These are phyloP conservation scores for Lagerstroemia speciosa DNA, from an alignment of 345 rosid genomes.

Conservation along the genomic window DNA sequence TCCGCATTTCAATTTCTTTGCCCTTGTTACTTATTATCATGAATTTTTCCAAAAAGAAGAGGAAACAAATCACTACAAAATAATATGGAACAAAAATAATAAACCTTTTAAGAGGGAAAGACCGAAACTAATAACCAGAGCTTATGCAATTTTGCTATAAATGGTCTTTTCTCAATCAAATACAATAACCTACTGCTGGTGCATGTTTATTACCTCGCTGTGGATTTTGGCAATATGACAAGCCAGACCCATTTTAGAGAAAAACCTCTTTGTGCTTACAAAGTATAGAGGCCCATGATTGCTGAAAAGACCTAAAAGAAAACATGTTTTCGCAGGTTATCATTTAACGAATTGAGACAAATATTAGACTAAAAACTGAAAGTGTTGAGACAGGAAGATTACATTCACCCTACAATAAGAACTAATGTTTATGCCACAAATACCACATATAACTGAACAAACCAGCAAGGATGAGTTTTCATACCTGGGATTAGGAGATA, in stretches of 20 bases:
- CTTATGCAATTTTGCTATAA: neutral
- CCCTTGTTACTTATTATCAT: too few species aligned
- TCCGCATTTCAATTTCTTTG: too few species aligned
- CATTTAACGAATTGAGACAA: neutral
- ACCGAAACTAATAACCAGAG: neutral
- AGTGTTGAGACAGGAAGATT: neutral
- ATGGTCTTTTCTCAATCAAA: neutral
- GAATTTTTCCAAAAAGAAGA: too few species aligned
- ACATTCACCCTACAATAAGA: neutral
- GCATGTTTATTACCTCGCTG: conserved; percentile 44
- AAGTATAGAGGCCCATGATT: conserved; percentile 65
- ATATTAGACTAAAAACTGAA: neutral
- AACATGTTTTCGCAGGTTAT: neutral
- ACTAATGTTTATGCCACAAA: neutral
- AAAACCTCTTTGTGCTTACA: conserved; percentile 50
- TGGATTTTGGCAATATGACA: conserved; percentile 68
- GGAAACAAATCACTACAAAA: neutral
- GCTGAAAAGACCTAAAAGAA: conserved; percentile 57
- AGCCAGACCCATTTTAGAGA: conserved; percentile 61
- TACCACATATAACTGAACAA: neutral
- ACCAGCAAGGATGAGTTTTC: neutral
- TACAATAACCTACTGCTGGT: neutral
- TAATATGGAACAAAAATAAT: too few species aligned
- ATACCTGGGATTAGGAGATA: conserved; percentile 65
- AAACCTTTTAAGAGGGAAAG: too few species aligned